phyloP scores from a whole-genome alignment of 2,329 filamentous ascomycete genomes.

The Claviceps africana region DNA sequence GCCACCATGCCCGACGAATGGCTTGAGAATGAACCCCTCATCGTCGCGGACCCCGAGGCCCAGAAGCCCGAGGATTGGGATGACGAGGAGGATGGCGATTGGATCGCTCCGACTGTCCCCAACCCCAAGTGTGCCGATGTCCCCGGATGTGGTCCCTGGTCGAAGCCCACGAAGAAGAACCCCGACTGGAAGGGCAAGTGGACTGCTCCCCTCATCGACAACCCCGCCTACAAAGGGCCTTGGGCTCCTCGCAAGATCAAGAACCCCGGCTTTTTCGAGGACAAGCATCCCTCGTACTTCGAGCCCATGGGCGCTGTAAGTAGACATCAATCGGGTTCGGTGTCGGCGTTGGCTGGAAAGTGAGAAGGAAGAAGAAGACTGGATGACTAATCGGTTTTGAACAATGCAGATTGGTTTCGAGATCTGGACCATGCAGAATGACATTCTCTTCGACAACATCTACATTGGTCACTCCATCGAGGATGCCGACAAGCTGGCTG shows the following conservation, averaged over 20 bases:
- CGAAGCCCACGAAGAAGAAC: constrained; percentile 85
- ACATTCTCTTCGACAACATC: constrained; percentile 99
- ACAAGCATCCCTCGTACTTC: constrained; percentile 91
- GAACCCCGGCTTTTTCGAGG: constrained; percentile 94
- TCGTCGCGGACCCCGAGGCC: constrained; percentile 81
- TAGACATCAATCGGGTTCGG: constrained; percentile 15
- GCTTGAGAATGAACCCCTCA: constrained; percentile 77
- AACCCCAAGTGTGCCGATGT: constrained; percentile 94
- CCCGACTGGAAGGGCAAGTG: constrained; percentile 98
- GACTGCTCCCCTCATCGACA: constrained; percentile 83
- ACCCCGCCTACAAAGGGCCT: constrained; percentile 92
- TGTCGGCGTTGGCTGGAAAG: neutral
- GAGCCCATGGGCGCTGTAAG: constrained; percentile 95
- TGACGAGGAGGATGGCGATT: constrained; percentile 98
- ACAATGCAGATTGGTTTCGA: constrained; percentile 74
- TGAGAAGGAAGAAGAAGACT: neutral
- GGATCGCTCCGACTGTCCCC: constrained; percentile 74
- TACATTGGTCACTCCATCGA: constrained; percentile 96
- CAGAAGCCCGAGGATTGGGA: constrained; percentile 99
- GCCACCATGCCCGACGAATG: constrained; percentile 88
- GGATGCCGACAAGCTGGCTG: constrained; percentile 77
- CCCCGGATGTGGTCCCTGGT: constrained; percentile 90
- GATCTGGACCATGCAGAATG: constrained; percentile 99
- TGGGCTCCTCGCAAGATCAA: constrained; percentile 93
- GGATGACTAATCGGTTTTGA: constrained; percentile 6